phyloP scores from a whole-genome alignment of 129 eudicot genomes.

The Cynara cardunculus region DNA sequence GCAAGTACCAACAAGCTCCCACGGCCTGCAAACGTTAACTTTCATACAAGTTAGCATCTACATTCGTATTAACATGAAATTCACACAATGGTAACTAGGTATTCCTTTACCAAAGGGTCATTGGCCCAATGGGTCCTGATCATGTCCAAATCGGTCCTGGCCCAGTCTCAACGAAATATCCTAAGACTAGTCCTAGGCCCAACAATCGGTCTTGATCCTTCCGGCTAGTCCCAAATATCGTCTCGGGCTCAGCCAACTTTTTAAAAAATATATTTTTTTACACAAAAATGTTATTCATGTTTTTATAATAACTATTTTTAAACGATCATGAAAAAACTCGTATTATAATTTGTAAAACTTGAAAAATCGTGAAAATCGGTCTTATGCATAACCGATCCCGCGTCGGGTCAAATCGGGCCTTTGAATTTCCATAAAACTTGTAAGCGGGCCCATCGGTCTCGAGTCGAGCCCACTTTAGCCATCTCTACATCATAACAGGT shows the following conservation, averaged over 20 bases:
- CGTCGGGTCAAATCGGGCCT: no score
- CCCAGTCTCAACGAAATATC: background rate
- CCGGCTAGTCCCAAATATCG: no score
- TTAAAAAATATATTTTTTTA: no score
- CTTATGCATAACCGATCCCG: background rate
- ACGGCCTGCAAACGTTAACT: slow-evolving; percentile 31
- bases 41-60: background rate
- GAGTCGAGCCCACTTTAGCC: no score
- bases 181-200: background rate
- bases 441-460: background rate
- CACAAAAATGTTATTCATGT: no score
- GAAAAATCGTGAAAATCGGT: background rate
- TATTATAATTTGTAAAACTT: background rate
- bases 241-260: no score
- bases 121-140: background rate
- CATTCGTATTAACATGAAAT: background rate
- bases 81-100: background rate
- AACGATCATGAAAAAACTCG: background rate
- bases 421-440: background rate
- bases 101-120: background rate
- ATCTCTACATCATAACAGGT: no score
- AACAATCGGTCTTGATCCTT: background rate
- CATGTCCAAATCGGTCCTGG: no score
- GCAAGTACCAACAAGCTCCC: slow-evolving; percentile 99
- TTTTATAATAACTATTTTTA: no score